Conservation (phyloP, 2,329 filamentous ascomycete species). For the Exophiala aquamarina region DNA sequence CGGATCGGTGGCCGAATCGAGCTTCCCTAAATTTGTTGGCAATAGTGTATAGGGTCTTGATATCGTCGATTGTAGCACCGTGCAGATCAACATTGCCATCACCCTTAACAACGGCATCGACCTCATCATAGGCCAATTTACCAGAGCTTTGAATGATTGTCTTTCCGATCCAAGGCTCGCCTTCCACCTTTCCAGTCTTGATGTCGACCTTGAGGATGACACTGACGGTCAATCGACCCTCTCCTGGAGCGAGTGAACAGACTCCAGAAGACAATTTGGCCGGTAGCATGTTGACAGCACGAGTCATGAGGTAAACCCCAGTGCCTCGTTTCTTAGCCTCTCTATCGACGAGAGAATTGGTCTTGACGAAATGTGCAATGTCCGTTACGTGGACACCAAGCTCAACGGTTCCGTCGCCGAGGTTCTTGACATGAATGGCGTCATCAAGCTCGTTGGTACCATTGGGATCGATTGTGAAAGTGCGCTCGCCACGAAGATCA, state of each 20-base stretch:
- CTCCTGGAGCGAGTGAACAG: constrained; percentile 80
- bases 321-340: constrained; percentile 98
- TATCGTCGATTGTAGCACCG: constrained; percentile 69
- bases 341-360: constrained; percentile 90
- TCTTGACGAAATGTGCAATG: constrained; percentile 94
- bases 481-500: constrained; percentile 84
- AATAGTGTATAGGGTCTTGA: constrained; percentile 76
- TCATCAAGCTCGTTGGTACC: constrained; percentile 86
- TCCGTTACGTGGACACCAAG: constrained; percentile 95
- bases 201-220: constrained; percentile 90
- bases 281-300: constrained; percentile 83
- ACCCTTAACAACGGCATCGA: constrained; percentile 76
- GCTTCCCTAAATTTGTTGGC: constrained; percentile 88
- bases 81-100: constrained; percentile 62
- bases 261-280: constrained; percentile 81
- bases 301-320: constrained; percentile 90
- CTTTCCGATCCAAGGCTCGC: constrained; percentile 91
- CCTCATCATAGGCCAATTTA: constrained; percentile 80
- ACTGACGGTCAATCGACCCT: constrained; percentile 88
- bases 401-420: constrained; percentile 82
- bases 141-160: constrained; percentile 88
- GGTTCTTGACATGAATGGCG: constrained; percentile 85
- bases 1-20: constrained; percentile 76
- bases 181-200: constrained; percentile 77
- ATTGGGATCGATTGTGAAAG: constrained; percentile 90